Evolutionary conservation across 2,329 filamentous ascomycete species (phyloP).

Genomic region (Cladophialophora yegresii): DNA sequence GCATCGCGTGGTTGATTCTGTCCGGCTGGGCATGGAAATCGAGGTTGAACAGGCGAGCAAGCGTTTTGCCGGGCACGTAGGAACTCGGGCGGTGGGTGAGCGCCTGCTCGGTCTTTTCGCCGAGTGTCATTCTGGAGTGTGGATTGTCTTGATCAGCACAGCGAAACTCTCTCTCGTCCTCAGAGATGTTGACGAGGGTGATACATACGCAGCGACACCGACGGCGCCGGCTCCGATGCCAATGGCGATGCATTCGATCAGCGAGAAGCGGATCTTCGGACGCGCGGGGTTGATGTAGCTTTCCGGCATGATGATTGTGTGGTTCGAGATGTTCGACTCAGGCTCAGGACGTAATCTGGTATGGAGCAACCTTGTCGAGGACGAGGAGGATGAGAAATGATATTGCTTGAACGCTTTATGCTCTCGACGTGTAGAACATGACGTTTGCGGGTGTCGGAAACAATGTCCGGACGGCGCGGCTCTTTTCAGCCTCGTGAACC

Average conservation of each 20-base stretch:
- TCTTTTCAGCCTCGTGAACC: not conserved
- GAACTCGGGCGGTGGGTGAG: not conserved
- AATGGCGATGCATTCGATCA: constrained; percentile 25
- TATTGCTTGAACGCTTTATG: not conserved
- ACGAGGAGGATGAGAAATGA: too few species aligned
- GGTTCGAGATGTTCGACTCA: not conserved
- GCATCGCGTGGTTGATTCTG: not conserved
- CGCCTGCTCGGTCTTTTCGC: not conserved
- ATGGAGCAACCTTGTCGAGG: not conserved
- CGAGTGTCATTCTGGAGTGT: not conserved
- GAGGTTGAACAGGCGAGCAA: not conserved
- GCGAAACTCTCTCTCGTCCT: not conserved
- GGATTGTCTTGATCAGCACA: not conserved
- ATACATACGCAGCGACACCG: constrained; percentile 21
- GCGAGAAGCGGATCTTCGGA: constrained; percentile 26
- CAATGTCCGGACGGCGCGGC: not conserved
- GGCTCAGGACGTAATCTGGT: too few species aligned
- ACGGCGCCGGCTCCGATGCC: constrained; percentile 24
- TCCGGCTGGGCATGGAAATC: not conserved
- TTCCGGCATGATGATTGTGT: not conserved
- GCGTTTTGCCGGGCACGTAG: not conserved
- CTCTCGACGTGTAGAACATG: not conserved
- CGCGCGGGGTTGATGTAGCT: constrained; percentile 23
- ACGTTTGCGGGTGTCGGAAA: not conserved
- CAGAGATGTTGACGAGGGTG: not conserved